phyloP scores from a whole-genome alignment of 345 rosid genomes.

The sweet orange (Citrus sinensis) region DNA sequence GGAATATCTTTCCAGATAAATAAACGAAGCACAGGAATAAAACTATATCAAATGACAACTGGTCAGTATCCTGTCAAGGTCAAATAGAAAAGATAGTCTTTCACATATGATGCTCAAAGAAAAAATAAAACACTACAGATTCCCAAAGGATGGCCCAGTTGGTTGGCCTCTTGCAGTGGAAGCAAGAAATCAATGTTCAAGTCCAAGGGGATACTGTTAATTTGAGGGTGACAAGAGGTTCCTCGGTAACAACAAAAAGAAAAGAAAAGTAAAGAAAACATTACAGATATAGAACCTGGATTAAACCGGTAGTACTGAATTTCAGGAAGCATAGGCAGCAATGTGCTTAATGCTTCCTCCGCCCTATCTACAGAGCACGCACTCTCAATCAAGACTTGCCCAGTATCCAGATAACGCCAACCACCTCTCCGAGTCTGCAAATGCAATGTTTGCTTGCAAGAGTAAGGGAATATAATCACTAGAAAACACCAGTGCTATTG shows the following conservation, averaged over 20 bases:
- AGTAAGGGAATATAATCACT: not conserved
- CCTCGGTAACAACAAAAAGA: too few relatives aligned
- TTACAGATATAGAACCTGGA: constrained; percentile 54
- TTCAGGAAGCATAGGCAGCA: constrained; percentile 94
- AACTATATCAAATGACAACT: not conserved
- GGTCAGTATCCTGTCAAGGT: not conserved
- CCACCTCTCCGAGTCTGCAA: constrained; percentile 87
- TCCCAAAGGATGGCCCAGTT: too few relatives aligned
- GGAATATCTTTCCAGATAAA: not conserved
- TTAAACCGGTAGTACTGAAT: constrained; percentile 89
- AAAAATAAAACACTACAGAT: not conserved
- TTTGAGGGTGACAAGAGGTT: too few relatives aligned
- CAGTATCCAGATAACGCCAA: constrained; percentile 98
- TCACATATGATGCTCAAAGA: not conserved
- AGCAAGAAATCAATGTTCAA: too few relatives aligned
- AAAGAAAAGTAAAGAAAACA: not conserved
- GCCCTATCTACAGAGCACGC: constrained; percentile 98
- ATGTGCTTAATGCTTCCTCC: constrained; percentile 92
- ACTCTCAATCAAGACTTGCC: constrained; percentile 97
- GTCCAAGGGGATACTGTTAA: too few relatives aligned
- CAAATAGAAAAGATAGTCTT: not conserved
- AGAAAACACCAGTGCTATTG: not conserved
- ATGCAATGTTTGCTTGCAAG: not conserved
- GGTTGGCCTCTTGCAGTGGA: too few relatives aligned
- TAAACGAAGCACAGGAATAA: not conserved